Evolutionary conservation across 495 filamentous ascomycete species (phyloP).

Genomic region (Lophiotrema nucula): DNA sequence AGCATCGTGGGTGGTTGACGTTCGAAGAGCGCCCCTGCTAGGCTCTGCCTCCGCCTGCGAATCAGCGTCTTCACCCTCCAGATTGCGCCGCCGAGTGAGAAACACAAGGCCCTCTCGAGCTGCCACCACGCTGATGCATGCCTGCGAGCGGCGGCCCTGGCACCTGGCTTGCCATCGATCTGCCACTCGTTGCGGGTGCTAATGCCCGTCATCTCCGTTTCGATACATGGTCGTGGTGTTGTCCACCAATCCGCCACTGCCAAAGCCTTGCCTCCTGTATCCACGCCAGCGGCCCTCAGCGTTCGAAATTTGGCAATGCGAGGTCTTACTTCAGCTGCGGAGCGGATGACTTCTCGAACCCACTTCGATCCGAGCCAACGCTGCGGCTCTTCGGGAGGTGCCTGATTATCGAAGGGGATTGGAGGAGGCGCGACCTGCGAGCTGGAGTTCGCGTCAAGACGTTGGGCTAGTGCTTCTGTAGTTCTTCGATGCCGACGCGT

Average conservation of each 20-base stretch:
- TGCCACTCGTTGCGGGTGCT: slow-evolving; percentile 1
- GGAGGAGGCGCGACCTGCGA: neutral
- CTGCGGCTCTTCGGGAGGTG: slow-evolving; percentile 9
- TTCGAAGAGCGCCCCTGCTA: slow-evolving; percentile 15
- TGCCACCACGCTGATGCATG: neutral
- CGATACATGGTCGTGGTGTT: neutral
- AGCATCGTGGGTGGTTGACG: slow-evolving; percentile 26
- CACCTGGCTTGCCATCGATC: neutral
- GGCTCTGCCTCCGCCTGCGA: neutral
- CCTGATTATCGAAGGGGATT: neutral
- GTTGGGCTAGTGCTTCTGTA: slow-evolving; percentile 1
- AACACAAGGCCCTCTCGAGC: slow-evolving; percentile 9
- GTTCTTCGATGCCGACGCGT: slow-evolving; percentile 6
- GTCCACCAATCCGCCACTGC: slow-evolving; percentile 16
- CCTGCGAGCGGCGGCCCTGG: neutral
- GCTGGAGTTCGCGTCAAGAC: neutral
- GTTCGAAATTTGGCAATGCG: neutral
- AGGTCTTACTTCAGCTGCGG: slow-evolving; percentile 22
- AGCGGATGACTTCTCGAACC: neutral
- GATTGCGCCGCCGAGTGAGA: neutral
- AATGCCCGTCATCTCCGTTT: slow-evolving; percentile 27
- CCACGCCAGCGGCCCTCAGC: neutral
- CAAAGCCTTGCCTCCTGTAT: slow-evolving; percentile 16
- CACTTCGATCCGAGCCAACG: neutral
- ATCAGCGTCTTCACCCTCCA: slow-evolving; percentile 1